Conservation (phyloP, 2,329 filamentous ascomycete species). For the Diplocarpon mali region DNA sequence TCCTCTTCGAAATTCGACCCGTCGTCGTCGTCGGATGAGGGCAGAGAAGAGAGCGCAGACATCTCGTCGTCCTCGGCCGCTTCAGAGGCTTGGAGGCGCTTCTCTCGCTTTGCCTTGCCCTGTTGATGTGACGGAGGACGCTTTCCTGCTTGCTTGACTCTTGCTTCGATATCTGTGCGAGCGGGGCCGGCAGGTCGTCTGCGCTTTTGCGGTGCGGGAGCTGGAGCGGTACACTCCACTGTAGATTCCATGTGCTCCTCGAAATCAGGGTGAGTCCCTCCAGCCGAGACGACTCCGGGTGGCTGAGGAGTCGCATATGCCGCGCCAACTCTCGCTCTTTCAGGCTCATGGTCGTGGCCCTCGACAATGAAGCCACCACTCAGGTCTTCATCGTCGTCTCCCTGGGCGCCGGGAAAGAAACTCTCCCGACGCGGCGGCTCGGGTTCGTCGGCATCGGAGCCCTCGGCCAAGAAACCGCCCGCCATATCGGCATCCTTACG, state of each 20-base stretch:
- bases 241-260: constrained; percentile 10
- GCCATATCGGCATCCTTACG: constrained; percentile 40
- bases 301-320: constrained; percentile 18
- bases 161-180: constrained; percentile 7
- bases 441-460: constrained; percentile 37
- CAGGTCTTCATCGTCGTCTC: constrained; percentile 19
- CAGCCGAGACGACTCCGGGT: constrained; percentile 7
- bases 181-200: constrained; percentile 14
- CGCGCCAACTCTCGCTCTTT: constrained; percentile 4
- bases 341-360: constrained; percentile 14
- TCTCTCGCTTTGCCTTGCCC: constrained; percentile 8
- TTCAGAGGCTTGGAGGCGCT: constrained; percentile 8
- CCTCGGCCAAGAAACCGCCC: constrained; percentile 51
- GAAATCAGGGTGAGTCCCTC: background rate
- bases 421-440: constrained; percentile 10
- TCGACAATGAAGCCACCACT: constrained; percentile 24
- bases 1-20: constrained; percentile 2
- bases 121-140: background rate
- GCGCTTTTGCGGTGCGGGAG: constrained; percentile 11
- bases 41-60: constrained; percentile 9
- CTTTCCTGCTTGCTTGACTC: constrained; percentile 10
- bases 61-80: constrained; percentile 11
- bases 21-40: background rate
- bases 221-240: background rate
- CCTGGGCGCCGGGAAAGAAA: constrained; percentile 25